phyloP scores from a whole-genome alignment of 805 yeast genomes.

The Saturnispora dispora region DNA sequence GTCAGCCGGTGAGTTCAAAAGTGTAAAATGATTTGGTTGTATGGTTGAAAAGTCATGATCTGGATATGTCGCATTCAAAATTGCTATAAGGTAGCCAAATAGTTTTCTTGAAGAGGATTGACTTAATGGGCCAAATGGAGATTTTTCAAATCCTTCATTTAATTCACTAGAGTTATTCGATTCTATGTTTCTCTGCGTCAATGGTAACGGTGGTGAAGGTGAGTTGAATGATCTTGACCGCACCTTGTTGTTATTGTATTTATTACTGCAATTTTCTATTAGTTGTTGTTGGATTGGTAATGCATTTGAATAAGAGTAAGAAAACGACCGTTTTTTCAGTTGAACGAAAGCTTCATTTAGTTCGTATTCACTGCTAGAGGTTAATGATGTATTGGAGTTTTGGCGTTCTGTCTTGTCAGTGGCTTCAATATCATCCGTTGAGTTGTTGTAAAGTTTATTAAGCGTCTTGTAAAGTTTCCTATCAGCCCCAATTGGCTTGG shows the following conservation, averaged over 20 bases:
- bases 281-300: conserved; percentile 13
- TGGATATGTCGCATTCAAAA: conserved; percentile 85
- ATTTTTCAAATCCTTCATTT: conserved; percentile 8
- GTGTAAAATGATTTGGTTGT: conserved; percentile 66
- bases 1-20: conserved; percentile 40
- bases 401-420: conserved; percentile 12
- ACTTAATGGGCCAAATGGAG: conserved; percentile 90
- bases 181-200: background rate
- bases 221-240: conserved; percentile 26
- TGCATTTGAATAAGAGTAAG: conserved; percentile 23
- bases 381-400: conserved; percentile 17
- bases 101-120: conserved; percentile 79
- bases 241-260: conserved; percentile 8
- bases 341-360: conserved; percentile 25
- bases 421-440: conserved; percentile 6
- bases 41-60: conserved; percentile 89
- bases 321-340: conserved; percentile 26
- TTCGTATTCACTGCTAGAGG: conserved; percentile 9
- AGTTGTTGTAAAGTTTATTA: conserved; percentile 44
- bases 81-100: conserved; percentile 84
- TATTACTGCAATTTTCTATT: conserved; percentile 1
- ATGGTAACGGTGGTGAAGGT: conserved; percentile 19
- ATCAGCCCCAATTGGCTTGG: conserved; percentile 88
- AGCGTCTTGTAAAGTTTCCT: conserved; percentile 80
- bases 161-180: background rate